Conservation (phyloP, 2,329 filamentous ascomycete genomes). For the Chaetomium globosum region DNA sequence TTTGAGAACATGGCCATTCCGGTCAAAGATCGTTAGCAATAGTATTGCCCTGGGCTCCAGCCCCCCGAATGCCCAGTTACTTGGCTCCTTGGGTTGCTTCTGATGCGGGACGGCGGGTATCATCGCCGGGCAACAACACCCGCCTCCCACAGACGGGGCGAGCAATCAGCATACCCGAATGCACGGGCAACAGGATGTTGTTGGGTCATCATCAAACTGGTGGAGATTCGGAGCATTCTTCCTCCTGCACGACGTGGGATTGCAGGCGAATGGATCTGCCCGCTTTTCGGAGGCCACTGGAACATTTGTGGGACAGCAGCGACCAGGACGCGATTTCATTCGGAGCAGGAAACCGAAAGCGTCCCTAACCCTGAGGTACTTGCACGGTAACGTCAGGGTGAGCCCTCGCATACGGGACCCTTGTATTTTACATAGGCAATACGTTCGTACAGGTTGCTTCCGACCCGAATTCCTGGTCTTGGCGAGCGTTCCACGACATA, state of each 20-base stretch:
- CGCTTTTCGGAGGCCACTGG: background rate
- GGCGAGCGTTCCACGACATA: slow-evolving; percentile 12
- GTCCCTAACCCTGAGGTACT: too few species aligned
- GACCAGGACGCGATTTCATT: too few species aligned
- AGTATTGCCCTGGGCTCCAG: slow-evolving; percentile 12
- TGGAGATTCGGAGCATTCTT: background rate
- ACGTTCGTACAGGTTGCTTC: background rate
- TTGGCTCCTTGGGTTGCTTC: slow-evolving; percentile 1
- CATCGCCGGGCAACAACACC: background rate
- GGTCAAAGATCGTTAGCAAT: slow-evolving; percentile 17
- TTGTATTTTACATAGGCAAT: background rate
- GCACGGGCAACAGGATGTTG: background rate
- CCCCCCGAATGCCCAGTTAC: background rate
- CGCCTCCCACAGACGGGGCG: background rate
- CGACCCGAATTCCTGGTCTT: slow-evolving; percentile 1
- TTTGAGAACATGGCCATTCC: slow-evolving; percentile 7
- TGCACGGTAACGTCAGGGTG: background rate
- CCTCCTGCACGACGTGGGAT: background rate
- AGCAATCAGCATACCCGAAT: background rate
- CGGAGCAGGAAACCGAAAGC: too few species aligned
- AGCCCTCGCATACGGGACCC: background rate
- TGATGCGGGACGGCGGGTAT: slow-evolving; percentile 3
- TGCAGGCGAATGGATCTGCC: background rate
- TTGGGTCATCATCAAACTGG: background rate
- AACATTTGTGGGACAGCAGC: background rate